Evolutionary conservation across 2,329 filamentous ascomycete species (phyloP).

Genomic region (Neurospora sp.): DNA sequence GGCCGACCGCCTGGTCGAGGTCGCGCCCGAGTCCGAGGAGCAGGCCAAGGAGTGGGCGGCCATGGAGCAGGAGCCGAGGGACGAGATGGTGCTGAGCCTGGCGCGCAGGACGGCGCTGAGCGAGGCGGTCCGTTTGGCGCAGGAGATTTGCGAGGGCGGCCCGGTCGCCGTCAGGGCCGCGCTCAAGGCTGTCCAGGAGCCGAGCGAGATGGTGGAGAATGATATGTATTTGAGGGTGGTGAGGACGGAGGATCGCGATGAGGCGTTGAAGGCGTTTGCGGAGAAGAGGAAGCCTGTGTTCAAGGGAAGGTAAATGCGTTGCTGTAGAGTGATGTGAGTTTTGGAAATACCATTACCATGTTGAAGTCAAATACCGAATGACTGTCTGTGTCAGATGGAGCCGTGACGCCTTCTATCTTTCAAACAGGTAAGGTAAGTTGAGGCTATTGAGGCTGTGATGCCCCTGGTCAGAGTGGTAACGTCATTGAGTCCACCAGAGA

Average conservation of each 20-base stretch:
- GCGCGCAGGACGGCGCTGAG: constrained; percentile 61
- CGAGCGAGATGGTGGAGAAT: constrained; percentile 73
- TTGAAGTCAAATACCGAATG: not conserved
- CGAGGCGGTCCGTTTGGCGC: constrained; percentile 68
- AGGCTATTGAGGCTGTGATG: not conserved
- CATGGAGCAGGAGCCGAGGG: constrained; percentile 28
- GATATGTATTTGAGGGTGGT: constrained; percentile 78
- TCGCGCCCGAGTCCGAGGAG: constrained; percentile 29
- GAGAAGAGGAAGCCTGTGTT: constrained; percentile 54
- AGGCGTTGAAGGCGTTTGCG: constrained; percentile 77
- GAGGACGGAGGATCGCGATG: constrained; percentile 73
- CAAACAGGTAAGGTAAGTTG: not conserved
- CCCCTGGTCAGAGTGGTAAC: not conserved
- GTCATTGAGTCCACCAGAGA: not conserved
- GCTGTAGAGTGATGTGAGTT: not conserved
- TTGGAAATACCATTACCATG: not conserved
- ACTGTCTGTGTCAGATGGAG: no score
- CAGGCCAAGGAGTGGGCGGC: constrained; percentile 23
- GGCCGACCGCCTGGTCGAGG: constrained; percentile 80
- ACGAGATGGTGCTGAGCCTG: constrained; percentile 36
- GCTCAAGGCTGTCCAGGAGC: constrained; percentile 64
- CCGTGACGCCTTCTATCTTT: no score
- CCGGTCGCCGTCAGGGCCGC: constrained; percentile 75
- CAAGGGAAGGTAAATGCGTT: constrained; percentile 35
- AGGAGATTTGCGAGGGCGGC: constrained; percentile 73